Conservation (phyloP, 164 flowering plant genomes). For the Dillenia suffruticosa region DNA sequence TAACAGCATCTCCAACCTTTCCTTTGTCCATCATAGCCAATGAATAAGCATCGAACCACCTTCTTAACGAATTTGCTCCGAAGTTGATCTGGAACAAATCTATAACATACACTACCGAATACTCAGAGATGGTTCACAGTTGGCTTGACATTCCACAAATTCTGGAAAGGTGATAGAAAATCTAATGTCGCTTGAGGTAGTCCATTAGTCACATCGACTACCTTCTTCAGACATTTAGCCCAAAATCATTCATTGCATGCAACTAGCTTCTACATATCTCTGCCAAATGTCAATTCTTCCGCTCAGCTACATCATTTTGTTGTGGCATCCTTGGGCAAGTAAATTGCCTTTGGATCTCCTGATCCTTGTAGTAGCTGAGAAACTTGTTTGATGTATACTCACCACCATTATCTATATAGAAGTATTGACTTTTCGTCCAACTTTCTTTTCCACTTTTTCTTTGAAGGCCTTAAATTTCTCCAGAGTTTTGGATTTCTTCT, state of each 20-base stretch:
- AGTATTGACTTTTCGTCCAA: not conserved
- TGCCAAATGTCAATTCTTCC: constrained; percentile 13
- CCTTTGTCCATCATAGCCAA: too few relatives aligned
- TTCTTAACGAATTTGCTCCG: too few relatives aligned
- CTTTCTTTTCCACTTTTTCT: not conserved
- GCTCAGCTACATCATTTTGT: constrained; percentile 11
- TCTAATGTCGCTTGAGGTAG: constrained; percentile 13
- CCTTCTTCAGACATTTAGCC: constrained; percentile 12
- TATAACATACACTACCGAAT: too few relatives aligned
- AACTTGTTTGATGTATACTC: constrained; percentile 9
- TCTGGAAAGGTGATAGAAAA: not conserved
- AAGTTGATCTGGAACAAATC: too few relatives aligned
- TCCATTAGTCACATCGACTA: constrained; percentile 8
- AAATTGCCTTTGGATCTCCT: constrained; percentile 2
- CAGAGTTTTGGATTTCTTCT: not conserved
- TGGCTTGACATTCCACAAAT: too few relatives aligned
- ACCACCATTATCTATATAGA: not conserved
- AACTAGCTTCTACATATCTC: constrained; percentile 12
- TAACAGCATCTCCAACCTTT: too few relatives aligned
- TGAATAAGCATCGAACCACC: too few relatives aligned
- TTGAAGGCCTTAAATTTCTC: not conserved
- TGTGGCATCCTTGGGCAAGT: constrained; percentile 14
- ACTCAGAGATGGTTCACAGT: too few relatives aligned
- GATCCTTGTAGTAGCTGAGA: not conserved
- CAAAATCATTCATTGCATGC: constrained; percentile 12